Base-by-base conservation (phyloP, 352 stramenopile genomes). In the Phytopythium aichiense region DNA sequence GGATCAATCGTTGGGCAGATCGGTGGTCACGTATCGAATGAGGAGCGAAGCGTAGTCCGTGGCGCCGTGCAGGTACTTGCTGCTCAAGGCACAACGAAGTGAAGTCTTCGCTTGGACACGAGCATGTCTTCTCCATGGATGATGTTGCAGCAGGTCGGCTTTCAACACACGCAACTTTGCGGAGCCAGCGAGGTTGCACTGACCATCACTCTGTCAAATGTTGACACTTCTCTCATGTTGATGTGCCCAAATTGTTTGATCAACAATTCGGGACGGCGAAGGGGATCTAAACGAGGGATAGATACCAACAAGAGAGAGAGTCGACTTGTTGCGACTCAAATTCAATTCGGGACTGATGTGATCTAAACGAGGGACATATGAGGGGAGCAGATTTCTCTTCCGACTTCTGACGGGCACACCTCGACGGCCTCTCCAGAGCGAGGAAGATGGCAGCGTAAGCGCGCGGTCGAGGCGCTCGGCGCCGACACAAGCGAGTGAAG, bases 391-490 rank as follows among this genome's bases (percentile, higher is more conserved):
- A 53, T 53, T 53, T 23, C 23, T 11, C 22, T 20, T 31, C 9
- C 8, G 1, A 16, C 11, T 8, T 28, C 20, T 0, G 48, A 33
- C n/a, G 18, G 28, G 8, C 50, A 58, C 52, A 45, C 52, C 52
- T 58, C 33, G 16, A 38, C 50, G 35, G 22, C 31, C 42, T 20
- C 33, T 16, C 58, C 52, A 66, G 45, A 16, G 18, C 23, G 55
- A 43, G 28, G 58, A 46, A 42, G 62, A 58, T 30, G 56, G 57
- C n/a, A 25, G 23, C 55, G 38, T 49, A 60, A 58, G 52, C 52
- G n/a, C 11, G 2, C 51, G 52, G 6, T 13, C 20, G 11, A 20
- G 30, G 51, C 51, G 51, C 51, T 18, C 2, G n/a, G 25, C 53
- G 53, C 33, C 53, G 46, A 35, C 12, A 22, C 23, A 13, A 49